Conservation (phyloP, 495 filamentous ascomycete genomes). For the Aspergillus olivimuriae region DNA sequence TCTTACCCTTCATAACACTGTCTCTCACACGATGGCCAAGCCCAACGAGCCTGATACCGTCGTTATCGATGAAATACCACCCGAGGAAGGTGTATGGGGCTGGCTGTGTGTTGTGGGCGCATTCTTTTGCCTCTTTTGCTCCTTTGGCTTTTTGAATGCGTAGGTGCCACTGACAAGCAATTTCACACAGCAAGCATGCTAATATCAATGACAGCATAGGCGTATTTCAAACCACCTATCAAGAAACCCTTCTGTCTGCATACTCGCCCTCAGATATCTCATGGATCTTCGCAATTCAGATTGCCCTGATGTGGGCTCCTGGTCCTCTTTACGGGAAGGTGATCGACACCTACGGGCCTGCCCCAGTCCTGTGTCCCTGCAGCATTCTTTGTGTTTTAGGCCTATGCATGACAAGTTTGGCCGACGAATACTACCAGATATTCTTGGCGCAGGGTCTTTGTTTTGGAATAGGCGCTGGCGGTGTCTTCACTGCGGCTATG, state of each 20-base stretch:
- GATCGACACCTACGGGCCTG: conserved; percentile 25
- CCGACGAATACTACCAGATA: conserved; percentile 23
- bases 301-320: conserved; percentile 22
- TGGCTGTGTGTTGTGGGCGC: conserved; percentile 24
- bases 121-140: conserved; percentile 16
- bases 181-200: neutral
- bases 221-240: neutral
- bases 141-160: conserved; percentile 27
- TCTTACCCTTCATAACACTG: too few relatives aligned
- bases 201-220: neutral
- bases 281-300: conserved; percentile 33
- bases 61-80: conserved; percentile 6
- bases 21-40: too few relatives aligned
- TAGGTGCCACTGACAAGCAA: conserved; percentile 6
- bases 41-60: too few relatives aligned
- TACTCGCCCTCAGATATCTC: conserved; percentile 22
- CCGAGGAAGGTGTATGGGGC: conserved; percentile 22
- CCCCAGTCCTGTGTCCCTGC: conserved; percentile 15
- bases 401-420: conserved; percentile 22
- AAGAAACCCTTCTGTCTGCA: neutral
- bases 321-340: conserved; percentile 27
- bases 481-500: conserved; percentile 21
- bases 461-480: conserved; percentile 24
- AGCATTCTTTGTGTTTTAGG: conserved; percentile 22
- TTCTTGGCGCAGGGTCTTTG: conserved; percentile 23